These are phyloP conservation scores for Sphaerosporella brunnea DNA, from an alignment of 495 filamentous ascomycete genomes.

Conservation along the genomic window DNA sequence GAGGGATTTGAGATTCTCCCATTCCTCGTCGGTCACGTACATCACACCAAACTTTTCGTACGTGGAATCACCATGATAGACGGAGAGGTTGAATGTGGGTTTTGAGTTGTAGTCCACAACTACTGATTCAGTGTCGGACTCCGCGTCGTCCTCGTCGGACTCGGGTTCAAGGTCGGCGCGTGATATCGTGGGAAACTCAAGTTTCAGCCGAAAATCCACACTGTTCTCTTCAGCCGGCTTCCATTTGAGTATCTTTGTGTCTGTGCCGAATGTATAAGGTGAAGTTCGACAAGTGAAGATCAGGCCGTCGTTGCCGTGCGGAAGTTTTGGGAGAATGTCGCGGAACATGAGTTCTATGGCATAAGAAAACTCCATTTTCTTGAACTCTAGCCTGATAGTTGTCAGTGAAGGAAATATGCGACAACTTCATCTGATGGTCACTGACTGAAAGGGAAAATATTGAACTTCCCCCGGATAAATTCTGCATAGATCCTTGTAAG, in stretches of 20 bases:
- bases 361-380: slow-evolving; percentile 74
- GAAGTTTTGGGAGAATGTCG: slow-evolving; percentile 60
- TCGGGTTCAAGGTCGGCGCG: slow-evolving; percentile 37
- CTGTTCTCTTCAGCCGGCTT: slow-evolving; percentile 86
- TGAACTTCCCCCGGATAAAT: slow-evolving; percentile 49
- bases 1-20: slow-evolving; percentile 60
- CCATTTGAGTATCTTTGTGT: slow-evolving; percentile 62
- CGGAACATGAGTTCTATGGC: slow-evolving; percentile 80
- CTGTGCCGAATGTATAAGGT: slow-evolving; percentile 75
- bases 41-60: slow-evolving; percentile 50
- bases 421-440: no score
- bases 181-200: slow-evolving; percentile 50
- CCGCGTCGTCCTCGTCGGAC: slow-evolving; percentile 27
- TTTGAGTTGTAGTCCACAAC: slow-evolving; percentile 41
- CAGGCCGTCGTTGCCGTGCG: slow-evolving; percentile 85
- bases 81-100: slow-evolving; percentile 38
- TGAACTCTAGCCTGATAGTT: slow-evolving; percentile 48
- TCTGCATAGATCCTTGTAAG: slow-evolving; percentile 54
- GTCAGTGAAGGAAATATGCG: slow-evolving; percentile 6
- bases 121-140: slow-evolving; percentile 7
- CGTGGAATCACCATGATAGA: slow-evolving; percentile 33
- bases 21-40: slow-evolving; percentile 54
- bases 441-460: slow-evolving; percentile 46
- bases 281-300: slow-evolving; percentile 86
- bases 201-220: slow-evolving; percentile 66